phyloP scores from a whole-genome alignment of 768 basidiomycete genomes.

The Russula compacta region DNA sequence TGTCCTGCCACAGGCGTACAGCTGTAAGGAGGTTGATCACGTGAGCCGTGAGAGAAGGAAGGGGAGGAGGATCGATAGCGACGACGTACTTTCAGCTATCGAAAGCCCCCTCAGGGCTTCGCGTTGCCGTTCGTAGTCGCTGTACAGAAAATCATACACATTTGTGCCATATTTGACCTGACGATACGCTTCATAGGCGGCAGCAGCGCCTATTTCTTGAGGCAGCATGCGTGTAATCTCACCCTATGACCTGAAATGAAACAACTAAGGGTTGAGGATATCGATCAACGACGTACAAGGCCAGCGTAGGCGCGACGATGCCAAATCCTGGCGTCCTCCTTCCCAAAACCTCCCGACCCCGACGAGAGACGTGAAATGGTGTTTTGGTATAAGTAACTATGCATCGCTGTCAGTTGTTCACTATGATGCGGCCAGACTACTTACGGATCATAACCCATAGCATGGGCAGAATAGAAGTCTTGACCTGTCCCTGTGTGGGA shows the following conservation, averaged over 20 bases:
- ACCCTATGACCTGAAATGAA: conserved; percentile 30
- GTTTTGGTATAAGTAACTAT: conserved; percentile 31
- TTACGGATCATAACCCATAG: conserved; percentile 48
- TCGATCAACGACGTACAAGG: conserved; percentile 31
- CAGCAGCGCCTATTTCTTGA: conserved; percentile 61
- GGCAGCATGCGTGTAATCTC: conserved; percentile 45
- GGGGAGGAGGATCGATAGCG: not conserved
- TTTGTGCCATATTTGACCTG: conserved; percentile 51
- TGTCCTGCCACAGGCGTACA: conserved; percentile 45
- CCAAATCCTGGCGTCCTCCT: conserved; percentile 54
- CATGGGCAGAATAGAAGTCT: conserved; percentile 59
- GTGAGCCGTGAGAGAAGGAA: conserved; percentile 1
- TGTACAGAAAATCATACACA: conserved; percentile 47
- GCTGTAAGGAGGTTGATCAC: conserved; percentile 31
- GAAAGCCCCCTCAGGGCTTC: conserved; percentile 62
- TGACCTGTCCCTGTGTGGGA: conserved; percentile 43
- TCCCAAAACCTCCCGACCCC: conserved; percentile 35
- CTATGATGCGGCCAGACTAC: conserved; percentile 16
- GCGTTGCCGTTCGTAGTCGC: conserved; percentile 50
- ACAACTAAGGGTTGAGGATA: not conserved
- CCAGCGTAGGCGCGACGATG: conserved; percentile 60
- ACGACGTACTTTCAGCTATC: conserved; percentile 52
- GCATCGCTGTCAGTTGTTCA: not conserved
- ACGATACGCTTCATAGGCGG: conserved; percentile 69
- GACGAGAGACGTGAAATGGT: conserved; percentile 27